Conservation (phyloP, 495 filamentous ascomycete species). For the Hyaloscypha finlandica region DNA sequence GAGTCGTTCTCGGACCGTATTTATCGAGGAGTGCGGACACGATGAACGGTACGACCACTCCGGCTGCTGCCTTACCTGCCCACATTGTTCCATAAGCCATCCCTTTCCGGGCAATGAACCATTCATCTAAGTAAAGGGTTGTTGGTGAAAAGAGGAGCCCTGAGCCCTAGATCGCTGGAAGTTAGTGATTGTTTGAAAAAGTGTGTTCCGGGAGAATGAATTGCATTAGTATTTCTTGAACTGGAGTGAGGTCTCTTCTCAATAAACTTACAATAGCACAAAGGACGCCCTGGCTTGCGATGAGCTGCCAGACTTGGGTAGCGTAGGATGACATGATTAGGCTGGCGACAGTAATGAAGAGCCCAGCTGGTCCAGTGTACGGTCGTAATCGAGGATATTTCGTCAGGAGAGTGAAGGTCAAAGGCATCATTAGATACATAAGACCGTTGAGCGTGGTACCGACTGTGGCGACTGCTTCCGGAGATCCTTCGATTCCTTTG, state of each 20-base stretch:
- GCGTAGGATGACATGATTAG: constrained; percentile 49
- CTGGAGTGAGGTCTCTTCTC: too few relatives aligned
- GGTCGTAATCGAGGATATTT: constrained; percentile 30
- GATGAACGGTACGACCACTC: constrained; percentile 28
- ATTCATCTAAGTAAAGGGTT: constrained; percentile 41
- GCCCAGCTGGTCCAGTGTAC: constrained; percentile 9
- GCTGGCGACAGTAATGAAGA: constrained; percentile 40
- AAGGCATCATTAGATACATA: constrained; percentile 47
- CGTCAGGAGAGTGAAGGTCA: constrained; percentile 35
- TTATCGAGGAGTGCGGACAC: constrained; percentile 23
- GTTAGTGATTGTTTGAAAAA: neutral
- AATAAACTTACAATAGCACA: constrained; percentile 35
- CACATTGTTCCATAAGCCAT: constrained; percentile 54
- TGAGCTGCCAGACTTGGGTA: constrained; percentile 45
- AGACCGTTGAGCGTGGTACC: constrained; percentile 40
- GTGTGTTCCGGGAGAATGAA: too few relatives aligned
- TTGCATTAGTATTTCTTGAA: too few relatives aligned
- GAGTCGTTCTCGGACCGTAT: constrained; percentile 57
- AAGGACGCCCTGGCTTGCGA: constrained; percentile 53
- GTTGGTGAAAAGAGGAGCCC: constrained; percentile 45
- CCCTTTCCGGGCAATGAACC: constrained; percentile 51
- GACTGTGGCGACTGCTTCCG: constrained; percentile 35
- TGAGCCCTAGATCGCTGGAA: constrained; percentile 25
- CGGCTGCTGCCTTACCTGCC: constrained; percentile 37
- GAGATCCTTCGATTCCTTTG: constrained; percentile 41